Base-by-base conservation (phyloP, 1,139 yeast species). In the Suhomyces guaymorum region DNA sequence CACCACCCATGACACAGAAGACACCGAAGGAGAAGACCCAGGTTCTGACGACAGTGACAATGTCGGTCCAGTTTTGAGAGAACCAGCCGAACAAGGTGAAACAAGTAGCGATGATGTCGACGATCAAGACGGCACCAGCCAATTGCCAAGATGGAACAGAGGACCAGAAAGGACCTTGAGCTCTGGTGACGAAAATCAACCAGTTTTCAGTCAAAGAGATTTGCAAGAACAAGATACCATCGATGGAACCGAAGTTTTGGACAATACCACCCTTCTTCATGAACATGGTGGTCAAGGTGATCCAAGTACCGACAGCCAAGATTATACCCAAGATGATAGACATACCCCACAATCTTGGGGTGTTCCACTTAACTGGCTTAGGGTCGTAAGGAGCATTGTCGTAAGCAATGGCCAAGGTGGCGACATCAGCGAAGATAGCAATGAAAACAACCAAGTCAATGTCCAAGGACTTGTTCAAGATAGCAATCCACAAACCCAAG, bases 341-440 rank as follows among this genome's bases (percentile, higher is more conserved):
- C 92, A 87, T 85, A 79, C 94, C 95, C 96, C 96, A 87, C 69
- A 87, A 76, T 82, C 95, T 84, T 71, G 95, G 95, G 63, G 90
- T 74, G 82, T 92, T 90, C 98, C 98, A 92, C 75, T 92, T 92
- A 61, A 92, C 97, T 57, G 98, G 98, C 62, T 75, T 74, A 67
- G 88, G 95, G 68, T 92, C 94, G 78, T 77, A 92, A 61, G 97
- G 98, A 72, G 98, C 98, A 57, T 92, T 85, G 71, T 87, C 96
- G 71, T 87, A 87, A 69, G 95, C 96, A 78, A 87, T 86, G 51
- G 96, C 90, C 63, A 87, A 75, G 56, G 96, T 87, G 49, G 96
- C 96, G 74, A 87, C 94, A 74, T 87, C 95, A 63, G 95, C 96
- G 65, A 87, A 87, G 64, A 87, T 84, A 54, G 95, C 96, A 80